A percentile compares a stretch with the other conserved stretches of the same genome.
These are phyloP conservation scores for Epicoccum nigrum DNA, from an alignment of 2,329 filamentous ascomycete species.

Conservation along the genomic window DNA sequence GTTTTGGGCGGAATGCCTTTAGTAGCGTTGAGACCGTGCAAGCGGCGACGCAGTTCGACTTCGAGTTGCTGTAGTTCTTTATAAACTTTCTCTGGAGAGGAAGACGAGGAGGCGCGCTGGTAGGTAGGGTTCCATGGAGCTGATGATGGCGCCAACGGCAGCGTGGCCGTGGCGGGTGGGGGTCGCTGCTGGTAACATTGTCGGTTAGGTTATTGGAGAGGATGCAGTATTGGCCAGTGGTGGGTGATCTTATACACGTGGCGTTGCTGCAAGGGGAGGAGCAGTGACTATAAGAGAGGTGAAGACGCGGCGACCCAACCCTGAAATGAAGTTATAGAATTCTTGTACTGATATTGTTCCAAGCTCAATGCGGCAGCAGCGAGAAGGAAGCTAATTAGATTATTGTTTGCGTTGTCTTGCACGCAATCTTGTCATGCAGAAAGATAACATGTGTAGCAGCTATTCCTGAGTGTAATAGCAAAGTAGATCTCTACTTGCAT, in stretches of 20 bases:
- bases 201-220: not conserved
- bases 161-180: slow-evolving; percentile 18
- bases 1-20: slow-evolving; percentile 29
- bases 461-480: too few species aligned
- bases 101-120: slow-evolving; percentile 16
- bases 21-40: slow-evolving; percentile 19
- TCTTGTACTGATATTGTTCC: too few species aligned
- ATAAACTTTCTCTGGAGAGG: slow-evolving; percentile 23
- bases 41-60: slow-evolving; percentile 20
- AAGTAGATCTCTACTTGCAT: too few species aligned
- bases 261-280: not conserved
- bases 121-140: slow-evolving; percentile 26
- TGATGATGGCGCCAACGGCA: slow-evolving; percentile 25
- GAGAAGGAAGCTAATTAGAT: too few species aligned
- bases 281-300: not conserved
- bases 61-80: slow-evolving; percentile 25
- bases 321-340: too few species aligned
- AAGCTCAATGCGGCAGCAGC: too few species aligned
- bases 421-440: too few species aligned
- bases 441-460: too few species aligned
- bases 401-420: too few species aligned
- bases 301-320: not conserved
- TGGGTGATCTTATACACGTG: not conserved
- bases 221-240: not conserved
- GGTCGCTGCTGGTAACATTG: slow-evolving; percentile 1